Evolutionary conservation across 2,329 filamentous ascomycete genomes (phyloP).

Genomic region (Chaetoscypha palmicola): DNA sequence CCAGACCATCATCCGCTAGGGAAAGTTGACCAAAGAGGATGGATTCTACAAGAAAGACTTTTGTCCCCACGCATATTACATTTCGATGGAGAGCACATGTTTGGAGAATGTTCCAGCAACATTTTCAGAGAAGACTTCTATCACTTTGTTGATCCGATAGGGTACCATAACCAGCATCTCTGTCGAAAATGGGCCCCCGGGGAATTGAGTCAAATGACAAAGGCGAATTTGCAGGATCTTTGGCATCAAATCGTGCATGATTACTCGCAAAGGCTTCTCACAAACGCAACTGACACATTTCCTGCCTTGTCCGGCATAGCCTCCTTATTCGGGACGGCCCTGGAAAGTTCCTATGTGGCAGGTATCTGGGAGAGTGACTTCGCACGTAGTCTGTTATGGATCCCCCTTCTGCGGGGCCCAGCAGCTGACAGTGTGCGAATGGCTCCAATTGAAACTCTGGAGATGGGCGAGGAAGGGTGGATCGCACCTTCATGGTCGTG

Average conservation of each 20-base stretch:
- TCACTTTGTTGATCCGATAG: not conserved
- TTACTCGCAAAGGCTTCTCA: not conserved
- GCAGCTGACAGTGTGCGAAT: not conserved
- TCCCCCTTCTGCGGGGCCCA: no score
- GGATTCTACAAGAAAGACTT: not conserved
- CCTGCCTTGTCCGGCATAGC: not conserved
- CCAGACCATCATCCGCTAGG: not conserved
- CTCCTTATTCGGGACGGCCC: not conserved
- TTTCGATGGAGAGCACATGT: not conserved
- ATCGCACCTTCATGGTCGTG: not conserved
- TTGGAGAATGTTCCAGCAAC: not conserved
- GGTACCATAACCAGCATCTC: not conserved
- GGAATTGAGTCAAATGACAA: not conserved
- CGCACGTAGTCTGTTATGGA: not conserved
- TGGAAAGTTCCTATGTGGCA: not conserved
- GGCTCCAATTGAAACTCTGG: not conserved
- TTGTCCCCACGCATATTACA: not conserved
- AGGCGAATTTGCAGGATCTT: not conserved
- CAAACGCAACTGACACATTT: not conserved
- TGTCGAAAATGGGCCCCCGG: no score
- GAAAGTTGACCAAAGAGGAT: not conserved
- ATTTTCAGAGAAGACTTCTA: not conserved
- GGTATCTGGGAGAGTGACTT: not conserved
- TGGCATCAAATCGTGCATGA: not conserved
- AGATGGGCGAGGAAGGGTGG: not conserved